Evolutionary conservation across 345 rosid species (phyloP), one percentile per base, ranked within the genome.

Genomic region (Arabidopsis suecica): DNA sequence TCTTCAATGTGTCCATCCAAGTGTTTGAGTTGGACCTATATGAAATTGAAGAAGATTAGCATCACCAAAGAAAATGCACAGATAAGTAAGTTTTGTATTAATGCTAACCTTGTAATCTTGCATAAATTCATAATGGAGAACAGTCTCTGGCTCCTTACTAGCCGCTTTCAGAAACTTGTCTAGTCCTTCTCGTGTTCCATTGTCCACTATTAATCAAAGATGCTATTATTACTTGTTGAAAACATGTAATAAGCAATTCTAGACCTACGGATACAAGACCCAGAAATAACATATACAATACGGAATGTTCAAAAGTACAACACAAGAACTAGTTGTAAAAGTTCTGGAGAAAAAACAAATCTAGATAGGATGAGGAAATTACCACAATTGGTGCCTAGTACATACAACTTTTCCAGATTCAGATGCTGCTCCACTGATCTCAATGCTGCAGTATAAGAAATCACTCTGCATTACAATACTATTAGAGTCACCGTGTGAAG

Each of bases 301-400:
- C 9, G 10, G 6, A 40, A 40, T 6, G 50, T 61, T 61, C 33
- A 60, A 60, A 20, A 60, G 63, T 11, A 60, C 30, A 10, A 10
- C 48, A 61, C 33, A 61, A 38, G 11, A 38, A 38, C 32, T 60
- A 11, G 47, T 20, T 60, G 48, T 20, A 33, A 60, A 3, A 18
- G 40, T 61, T 7, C 34, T 40, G 20, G 6, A 22, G 49, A 61
- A 12, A 38, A 60, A 40, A 41, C 38, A 51, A 42, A 69, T 54
- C 41, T 23, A 47, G 57, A 42, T 41, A 30, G 34, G 73, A 65
- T 41, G 33, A 57, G 69, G 18, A 42, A 60, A 57, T 84, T 87
- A 94, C 97, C 97, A 23, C 98, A 94, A 61, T 94, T 91, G 79
- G 98, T 94, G 88, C 98, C 98, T 44, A 94, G 64, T 56, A 93